Evolutionary conservation across 306 rosid genomes (phyloP).

Genomic region (Styphnolobium japonicum): DNA sequence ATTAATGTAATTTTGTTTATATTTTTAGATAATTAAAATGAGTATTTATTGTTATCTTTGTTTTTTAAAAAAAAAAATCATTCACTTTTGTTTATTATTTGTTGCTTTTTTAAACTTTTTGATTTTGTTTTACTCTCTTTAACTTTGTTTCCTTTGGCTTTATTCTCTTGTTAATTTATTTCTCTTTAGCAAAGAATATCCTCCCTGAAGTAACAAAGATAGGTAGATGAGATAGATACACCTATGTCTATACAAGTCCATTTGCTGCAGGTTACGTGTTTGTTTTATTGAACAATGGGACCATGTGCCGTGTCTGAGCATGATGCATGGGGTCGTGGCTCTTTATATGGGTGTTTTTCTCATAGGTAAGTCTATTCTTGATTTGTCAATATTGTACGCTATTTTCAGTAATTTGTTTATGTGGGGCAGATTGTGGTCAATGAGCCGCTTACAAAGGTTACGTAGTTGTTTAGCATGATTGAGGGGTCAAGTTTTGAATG

Average conservation of each 20-base stretch:
- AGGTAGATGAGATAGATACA: slow-evolving; percentile 23
- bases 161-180: slow-evolving; percentile 18
- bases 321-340: slow-evolving; percentile 1
- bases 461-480: slow-evolving; percentile 15
- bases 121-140: slow-evolving; percentile 26
- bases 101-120: not conserved
- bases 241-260: not conserved
- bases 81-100: slow-evolving; percentile 14
- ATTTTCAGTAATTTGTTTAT: not conserved
- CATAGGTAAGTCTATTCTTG: not conserved
- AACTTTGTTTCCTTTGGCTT: slow-evolving; percentile 21
- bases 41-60: too few species aligned
- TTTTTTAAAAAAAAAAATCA: too few species aligned
- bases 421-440: not conserved
- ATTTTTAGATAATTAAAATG: too few species aligned
- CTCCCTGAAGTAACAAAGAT: slow-evolving; percentile 11
- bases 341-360: not conserved
- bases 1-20: too few species aligned
- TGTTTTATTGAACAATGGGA: slow-evolving; percentile 19
- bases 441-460: not conserved
- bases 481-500: not conserved
- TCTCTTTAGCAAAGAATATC: slow-evolving; percentile 29
- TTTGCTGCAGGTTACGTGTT: slow-evolving; percentile 7
- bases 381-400: slow-evolving; percentile 34
- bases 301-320: slow-evolving; percentile 22